Evolutionary conservation across 1,284 basidiomycete species (phyloP).

Genomic region (Sporisorium graminicola): DNA sequence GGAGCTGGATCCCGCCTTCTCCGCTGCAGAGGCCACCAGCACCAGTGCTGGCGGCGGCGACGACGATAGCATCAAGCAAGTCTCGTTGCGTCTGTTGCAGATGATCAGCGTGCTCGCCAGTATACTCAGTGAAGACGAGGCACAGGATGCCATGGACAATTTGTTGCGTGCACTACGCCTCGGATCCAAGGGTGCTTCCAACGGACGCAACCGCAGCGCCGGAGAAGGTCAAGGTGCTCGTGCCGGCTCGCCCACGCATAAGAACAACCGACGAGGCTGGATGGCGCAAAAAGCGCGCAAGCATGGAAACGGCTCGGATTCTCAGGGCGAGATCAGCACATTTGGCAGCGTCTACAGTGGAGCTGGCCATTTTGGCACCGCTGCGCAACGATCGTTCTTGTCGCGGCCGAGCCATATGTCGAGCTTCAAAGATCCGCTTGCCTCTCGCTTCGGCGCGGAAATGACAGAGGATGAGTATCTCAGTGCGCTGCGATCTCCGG

Average conservation of each 20-base stretch:
- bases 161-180: slow-evolving; percentile 60
- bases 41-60: slow-evolving; percentile 15
- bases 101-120: slow-evolving; percentile 65
- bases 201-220: slow-evolving; percentile 29
- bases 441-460: slow-evolving; percentile 19
- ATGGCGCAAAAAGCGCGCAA: slow-evolving; percentile 58
- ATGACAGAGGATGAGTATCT: slow-evolving; percentile 53
- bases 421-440: slow-evolving; percentile 21
- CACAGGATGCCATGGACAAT: slow-evolving; percentile 66
- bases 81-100: slow-evolving; percentile 60
- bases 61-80: slow-evolving; percentile 38
- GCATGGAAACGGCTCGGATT: slow-evolving; percentile 33
- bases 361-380: background rate
- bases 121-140: slow-evolving; percentile 67
- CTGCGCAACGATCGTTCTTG: slow-evolving; percentile 3
- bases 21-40: slow-evolving; percentile 16
- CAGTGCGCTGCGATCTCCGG: slow-evolving; percentile 41
- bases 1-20: slow-evolving; percentile 47
- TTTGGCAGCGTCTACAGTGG: background rate
- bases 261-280: slow-evolving; percentile 53
- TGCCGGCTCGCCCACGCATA: slow-evolving; percentile 31
- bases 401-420: slow-evolving; percentile 16
- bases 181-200: slow-evolving; percentile 45
- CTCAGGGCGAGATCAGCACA: slow-evolving; percentile 5
- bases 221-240: slow-evolving; percentile 25